Conservation (phyloP, 1,284 basidiomycete genomes). For the Pseudomicrostroma phylloplanum region DNA sequence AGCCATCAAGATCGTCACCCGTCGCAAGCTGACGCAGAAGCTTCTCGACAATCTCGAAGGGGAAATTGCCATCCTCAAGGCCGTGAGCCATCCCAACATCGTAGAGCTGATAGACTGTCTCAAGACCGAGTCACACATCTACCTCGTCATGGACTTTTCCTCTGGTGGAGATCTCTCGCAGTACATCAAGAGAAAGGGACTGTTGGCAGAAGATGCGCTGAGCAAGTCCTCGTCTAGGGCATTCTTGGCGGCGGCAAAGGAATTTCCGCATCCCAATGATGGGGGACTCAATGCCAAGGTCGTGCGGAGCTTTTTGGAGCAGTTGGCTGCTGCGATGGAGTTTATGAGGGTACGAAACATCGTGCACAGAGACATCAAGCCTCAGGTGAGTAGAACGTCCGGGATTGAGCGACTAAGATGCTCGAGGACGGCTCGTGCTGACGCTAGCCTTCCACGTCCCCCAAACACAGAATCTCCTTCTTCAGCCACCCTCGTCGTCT, state of each 20-base stretch:
- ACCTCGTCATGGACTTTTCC: conserved; percentile 96
- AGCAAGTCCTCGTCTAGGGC: conserved; percentile 3
- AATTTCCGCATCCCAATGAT: conserved; percentile 77
- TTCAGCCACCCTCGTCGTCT: conserved; percentile 72
- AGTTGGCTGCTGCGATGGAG: conserved; percentile 89
- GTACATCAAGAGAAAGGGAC: conserved; percentile 63
- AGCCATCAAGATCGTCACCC: conserved; percentile 91
- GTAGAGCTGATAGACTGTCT: conserved; percentile 89
- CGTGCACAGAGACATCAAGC: conserved; percentile 96
- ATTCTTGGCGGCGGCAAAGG: conserved; percentile 17
- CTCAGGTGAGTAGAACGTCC: conserved; percentile 56
- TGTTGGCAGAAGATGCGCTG: conserved; percentile 3
- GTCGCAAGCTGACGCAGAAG: conserved; percentile 80
- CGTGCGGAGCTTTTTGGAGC: conserved; percentile 84
- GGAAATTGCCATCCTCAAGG: conserved; percentile 94
- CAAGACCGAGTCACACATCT: conserved; percentile 85
- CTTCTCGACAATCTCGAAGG: conserved; percentile 93
- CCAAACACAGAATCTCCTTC: conserved; percentile 70
- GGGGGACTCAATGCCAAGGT: conserved; percentile 87
- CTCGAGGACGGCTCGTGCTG: conserved; percentile 3
- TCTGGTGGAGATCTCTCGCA: conserved; percentile 89
- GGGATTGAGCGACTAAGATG: neutral
- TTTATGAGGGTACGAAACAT: conserved; percentile 83
- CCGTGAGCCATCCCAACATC: conserved; percentile 84
- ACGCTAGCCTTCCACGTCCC: conserved; percentile 1